A percentile compares a stretch with the other conserved stretches of the same genome.
phyloP scores from a whole-genome alignment of 495 filamentous ascomycete species.

The Penicillium canescens region DNA sequence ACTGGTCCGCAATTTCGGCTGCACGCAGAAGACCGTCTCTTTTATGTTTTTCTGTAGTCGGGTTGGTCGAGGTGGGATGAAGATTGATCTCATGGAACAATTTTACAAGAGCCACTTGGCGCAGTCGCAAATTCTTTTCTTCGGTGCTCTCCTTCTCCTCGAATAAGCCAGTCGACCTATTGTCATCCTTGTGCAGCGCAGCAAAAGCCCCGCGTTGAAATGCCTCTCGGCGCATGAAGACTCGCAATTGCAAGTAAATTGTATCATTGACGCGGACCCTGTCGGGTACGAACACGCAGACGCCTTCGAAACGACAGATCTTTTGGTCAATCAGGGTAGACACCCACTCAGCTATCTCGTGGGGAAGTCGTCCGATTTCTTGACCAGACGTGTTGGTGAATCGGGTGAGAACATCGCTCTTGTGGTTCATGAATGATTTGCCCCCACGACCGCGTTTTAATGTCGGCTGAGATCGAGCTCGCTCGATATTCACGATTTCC shows the following conservation, averaged over 20 bases:
- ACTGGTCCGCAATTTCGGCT: constrained; percentile 80
- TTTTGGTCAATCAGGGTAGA: constrained; percentile 91
- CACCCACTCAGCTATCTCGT: constrained; percentile 91
- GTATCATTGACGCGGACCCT: constrained; percentile 86
- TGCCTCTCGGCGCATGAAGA: constrained; percentile 69
- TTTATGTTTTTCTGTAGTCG: constrained; percentile 76
- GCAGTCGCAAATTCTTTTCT: constrained; percentile 78
- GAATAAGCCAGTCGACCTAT: constrained; percentile 69
- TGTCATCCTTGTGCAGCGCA: constrained; percentile 57
- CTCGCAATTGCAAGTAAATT: constrained; percentile 81
- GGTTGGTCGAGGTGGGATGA: constrained; percentile 68
- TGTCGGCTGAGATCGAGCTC: constrained; percentile 68
- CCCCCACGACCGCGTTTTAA: constrained; percentile 51
- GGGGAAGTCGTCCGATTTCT: constrained; percentile 86
- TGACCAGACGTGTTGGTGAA: constrained; percentile 80
- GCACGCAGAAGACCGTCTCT: constrained; percentile 80
- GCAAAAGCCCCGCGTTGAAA: constrained; percentile 65
- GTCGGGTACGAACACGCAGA: constrained; percentile 89
- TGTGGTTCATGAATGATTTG: constrained; percentile 54
- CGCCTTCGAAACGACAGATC: constrained; percentile 82
- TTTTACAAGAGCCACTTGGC: constrained; percentile 84
- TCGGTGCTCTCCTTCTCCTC: constrained; percentile 84
- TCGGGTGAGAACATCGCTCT: constrained; percentile 85
- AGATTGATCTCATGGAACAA: constrained; percentile 89
- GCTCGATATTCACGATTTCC: constrained; percentile 80